These are phyloP conservation scores for Tuber aestivum DNA, from an alignment of 495 filamentous ascomycete species.

Conservation along the genomic window DNA sequence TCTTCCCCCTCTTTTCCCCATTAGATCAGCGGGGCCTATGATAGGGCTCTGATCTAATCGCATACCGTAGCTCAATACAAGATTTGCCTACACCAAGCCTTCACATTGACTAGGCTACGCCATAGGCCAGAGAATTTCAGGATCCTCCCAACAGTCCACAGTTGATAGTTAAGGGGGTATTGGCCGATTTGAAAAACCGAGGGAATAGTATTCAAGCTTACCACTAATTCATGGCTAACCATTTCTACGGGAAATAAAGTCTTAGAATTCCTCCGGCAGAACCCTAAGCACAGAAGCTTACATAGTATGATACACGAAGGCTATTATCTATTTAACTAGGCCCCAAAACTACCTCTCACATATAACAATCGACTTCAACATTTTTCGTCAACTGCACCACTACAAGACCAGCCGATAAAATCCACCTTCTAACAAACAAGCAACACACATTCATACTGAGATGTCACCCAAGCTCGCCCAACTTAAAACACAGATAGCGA, in stretches of 20 bases:
- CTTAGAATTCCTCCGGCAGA: not conserved
- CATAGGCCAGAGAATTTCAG: not conserved
- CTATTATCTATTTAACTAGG: not conserved
- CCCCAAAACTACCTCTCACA: not conserved
- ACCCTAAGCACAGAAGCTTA: too few relatives aligned
- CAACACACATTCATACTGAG: not conserved
- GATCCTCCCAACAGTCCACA: not conserved
- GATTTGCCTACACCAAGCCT: not conserved
- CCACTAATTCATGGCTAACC: not conserved
- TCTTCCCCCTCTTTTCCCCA: not conserved
- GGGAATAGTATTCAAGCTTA: not conserved
- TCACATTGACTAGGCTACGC: not conserved
- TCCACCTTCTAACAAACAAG: not conserved
- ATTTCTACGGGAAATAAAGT: not conserved
- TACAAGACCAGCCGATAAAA: not conserved
- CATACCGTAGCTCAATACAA: not conserved
- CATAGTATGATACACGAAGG: not conserved
- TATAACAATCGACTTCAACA: not conserved
- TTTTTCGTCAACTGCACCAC: not conserved
- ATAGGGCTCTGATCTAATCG: not conserved
- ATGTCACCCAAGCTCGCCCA: not conserved
- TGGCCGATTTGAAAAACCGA: not conserved
- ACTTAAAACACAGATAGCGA: not conserved
- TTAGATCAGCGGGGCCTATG: not conserved
- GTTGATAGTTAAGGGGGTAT: not conserved